Base-by-base conservation (phyloP, 129 eudicot species). In the Tagetes patula region DNA sequence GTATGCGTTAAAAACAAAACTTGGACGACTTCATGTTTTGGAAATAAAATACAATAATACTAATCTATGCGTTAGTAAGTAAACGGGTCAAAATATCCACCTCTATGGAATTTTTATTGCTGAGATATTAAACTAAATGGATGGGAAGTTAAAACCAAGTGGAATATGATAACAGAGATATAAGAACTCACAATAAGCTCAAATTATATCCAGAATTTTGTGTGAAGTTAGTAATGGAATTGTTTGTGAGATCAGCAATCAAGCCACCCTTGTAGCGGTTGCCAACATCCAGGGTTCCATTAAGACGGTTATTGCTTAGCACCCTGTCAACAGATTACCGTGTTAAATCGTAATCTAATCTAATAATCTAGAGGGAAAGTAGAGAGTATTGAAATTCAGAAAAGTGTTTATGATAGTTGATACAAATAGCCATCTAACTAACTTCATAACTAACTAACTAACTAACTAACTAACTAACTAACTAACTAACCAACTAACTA, bases 281-380 rank as follows among this genome's bases (percentile, higher is more conserved):
- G 47, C 92, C 92, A 41, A 93, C 67, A 77, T 87, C 80, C 83
- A 93, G 78, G 67, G 72, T 88, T 68, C 92, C 98, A 45, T 50
- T 84, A 63, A 93, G 82, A 30, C 74, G 43, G 58, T 93, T 93
- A 78, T 86, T 87, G 66, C 89, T 80, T 30, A 93, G 82, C 64
- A 65, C 76, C 81, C 98, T 93, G 88, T 72, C 37, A 75, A 49
- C n/a, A 55, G 38, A 73, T 36, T 73, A 63, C 43, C 8, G 8
- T 37, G 40, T 20, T 50, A 48, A 6, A 40, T n/a, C n/a, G 41
- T 38, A 60, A 32, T 36, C 49, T 42, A 49, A 49, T 49, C 4
- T 12, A 48, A 42, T 6, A 5, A 2, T 2, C 41, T 43, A 43
- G 48, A 43, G 7, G 5, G 48, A 43, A 43, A 43, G 8, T 43